phyloP scores from a whole-genome alignment of 2,329 filamentous ascomycete genomes.

The Fragosphaeria purpurea region DNA sequence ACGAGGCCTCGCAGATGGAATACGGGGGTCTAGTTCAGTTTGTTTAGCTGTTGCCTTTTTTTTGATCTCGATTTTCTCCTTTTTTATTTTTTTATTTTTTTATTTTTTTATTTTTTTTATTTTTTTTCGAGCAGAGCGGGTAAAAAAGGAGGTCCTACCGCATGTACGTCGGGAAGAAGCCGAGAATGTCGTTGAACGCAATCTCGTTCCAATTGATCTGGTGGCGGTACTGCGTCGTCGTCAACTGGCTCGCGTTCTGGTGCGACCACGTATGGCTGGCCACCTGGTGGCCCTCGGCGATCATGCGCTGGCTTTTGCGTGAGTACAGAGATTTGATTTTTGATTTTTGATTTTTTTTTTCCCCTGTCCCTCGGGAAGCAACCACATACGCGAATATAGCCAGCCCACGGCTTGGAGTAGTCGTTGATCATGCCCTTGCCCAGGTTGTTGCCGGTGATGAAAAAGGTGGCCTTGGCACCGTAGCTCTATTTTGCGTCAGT shows the following conservation, averaged over 20 bases:
- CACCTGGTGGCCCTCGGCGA: constrained; percentile 35
- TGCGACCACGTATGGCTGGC: constrained; percentile 39
- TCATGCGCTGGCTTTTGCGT: constrained; percentile 28
- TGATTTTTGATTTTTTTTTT: too few species aligned
- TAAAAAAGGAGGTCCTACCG: constrained; percentile 13
- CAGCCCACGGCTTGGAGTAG: constrained; percentile 32
- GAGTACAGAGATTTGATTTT: constrained; percentile 3
- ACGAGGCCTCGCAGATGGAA: constrained; percentile 25
- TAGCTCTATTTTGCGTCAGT: constrained; percentile 27
- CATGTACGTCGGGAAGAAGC: constrained; percentile 38
- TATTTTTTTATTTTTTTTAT: too few species aligned
- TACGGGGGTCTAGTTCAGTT: constrained; percentile 26
- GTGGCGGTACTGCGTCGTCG: constrained; percentile 21
- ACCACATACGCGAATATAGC: constrained; percentile 29
- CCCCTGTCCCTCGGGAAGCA: too few species aligned
- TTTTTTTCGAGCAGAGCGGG: neutral
- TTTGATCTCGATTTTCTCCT: too few species aligned
- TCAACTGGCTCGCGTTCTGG: constrained; percentile 28
- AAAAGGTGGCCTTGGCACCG: constrained; percentile 57
- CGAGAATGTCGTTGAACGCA: constrained; percentile 32
- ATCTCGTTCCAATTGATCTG: constrained; percentile 37
- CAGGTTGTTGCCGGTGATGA: constrained; percentile 49
- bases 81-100: too few species aligned
- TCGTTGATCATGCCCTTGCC: constrained; percentile 47
- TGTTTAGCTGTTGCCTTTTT: too few species aligned